Percentiles rank a stretch among this genome's conserved stretches.
Evolutionary conservation across 1,139 yeast species (phyloP).

Genomic region (Taphrina pruni): DNA sequence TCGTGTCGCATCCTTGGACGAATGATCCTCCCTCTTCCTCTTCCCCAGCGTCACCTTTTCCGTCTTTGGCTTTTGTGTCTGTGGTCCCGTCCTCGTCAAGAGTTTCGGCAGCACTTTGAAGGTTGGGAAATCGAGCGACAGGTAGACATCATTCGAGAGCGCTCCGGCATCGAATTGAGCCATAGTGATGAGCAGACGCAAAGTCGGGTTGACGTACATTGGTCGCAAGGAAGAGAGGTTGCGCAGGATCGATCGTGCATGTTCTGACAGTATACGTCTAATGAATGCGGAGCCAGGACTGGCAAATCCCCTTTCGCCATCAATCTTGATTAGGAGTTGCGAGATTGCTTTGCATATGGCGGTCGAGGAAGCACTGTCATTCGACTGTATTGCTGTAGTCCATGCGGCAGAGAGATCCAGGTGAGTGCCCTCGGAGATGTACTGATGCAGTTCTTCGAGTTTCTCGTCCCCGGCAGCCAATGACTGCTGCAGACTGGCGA

Average conservation of each 20-base stretch:
- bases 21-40: constrained; percentile 59
- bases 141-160: constrained; percentile 63
- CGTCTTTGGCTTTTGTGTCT: constrained; percentile 56
- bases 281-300: constrained; percentile 57
- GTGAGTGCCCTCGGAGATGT: constrained; percentile 12
- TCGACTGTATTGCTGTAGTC: constrained; percentile 14
- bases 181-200: constrained; percentile 63
- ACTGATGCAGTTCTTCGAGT: constrained; percentile 23
- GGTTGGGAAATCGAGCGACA: constrained; percentile 67
- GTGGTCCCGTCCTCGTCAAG: constrained; percentile 48
- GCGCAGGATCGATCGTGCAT: constrained; percentile 70
- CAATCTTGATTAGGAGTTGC: constrained; percentile 46
- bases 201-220: constrained; percentile 65
- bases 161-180: constrained; percentile 60
- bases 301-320: constrained; percentile 45
- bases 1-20: constrained; percentile 45
- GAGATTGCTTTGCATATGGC: constrained; percentile 26
- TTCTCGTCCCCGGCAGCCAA: neutral
- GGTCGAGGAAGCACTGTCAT: constrained; percentile 22
- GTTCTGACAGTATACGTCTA: constrained; percentile 60
- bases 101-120: constrained; percentile 68
- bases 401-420: constrained; percentile 27
- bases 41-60: constrained; percentile 49
- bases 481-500: constrained; percentile 9
- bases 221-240: constrained; percentile 67